phyloP scores from a whole-genome alignment of 257 asterid genomes.

The Fraxinus quadrangulata region DNA sequence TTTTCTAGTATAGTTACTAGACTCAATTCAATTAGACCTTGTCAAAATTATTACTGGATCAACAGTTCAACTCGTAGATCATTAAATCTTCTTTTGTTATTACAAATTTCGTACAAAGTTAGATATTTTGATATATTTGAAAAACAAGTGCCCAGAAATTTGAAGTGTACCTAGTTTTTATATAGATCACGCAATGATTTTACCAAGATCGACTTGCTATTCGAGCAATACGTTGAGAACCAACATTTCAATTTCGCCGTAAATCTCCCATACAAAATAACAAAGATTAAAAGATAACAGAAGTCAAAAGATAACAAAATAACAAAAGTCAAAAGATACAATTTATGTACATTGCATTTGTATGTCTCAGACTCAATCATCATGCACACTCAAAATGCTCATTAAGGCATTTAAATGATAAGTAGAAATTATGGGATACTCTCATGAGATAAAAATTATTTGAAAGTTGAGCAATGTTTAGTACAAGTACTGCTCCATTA shows the following conservation, averaged over 20 bases:
- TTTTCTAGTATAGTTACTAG: too few relatives aligned
- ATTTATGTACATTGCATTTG: background rate
- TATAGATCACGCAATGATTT: background rate
- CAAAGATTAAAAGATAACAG: too few relatives aligned
- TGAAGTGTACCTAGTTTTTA: too few relatives aligned
- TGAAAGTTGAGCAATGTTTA: background rate
- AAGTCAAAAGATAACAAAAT: background rate
- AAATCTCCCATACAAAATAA: background rate
- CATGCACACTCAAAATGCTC: background rate
- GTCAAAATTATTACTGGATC: too few relatives aligned
- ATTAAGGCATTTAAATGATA: background rate
- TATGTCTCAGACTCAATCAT: too few relatives aligned
- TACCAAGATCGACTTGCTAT: background rate
- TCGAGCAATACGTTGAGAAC: background rate
- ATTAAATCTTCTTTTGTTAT: too few relatives aligned
- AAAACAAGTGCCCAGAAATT: background rate
- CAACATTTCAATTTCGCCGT: background rate
- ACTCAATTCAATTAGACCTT: too few relatives aligned
- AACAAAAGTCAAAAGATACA: background rate
- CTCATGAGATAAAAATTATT: background rate
- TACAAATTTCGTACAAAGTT: too few relatives aligned
- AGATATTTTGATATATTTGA: too few relatives aligned
- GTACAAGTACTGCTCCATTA: background rate
- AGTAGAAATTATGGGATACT: background rate
- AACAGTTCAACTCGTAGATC: too few relatives aligned